Percentiles rank a stretch among this genome's conserved stretches.
These are phyloP conservation scores for Colletotrichum aenigma DNA, from an alignment of 2,329 filamentous ascomycete genomes.

Conservation along the genomic window DNA sequence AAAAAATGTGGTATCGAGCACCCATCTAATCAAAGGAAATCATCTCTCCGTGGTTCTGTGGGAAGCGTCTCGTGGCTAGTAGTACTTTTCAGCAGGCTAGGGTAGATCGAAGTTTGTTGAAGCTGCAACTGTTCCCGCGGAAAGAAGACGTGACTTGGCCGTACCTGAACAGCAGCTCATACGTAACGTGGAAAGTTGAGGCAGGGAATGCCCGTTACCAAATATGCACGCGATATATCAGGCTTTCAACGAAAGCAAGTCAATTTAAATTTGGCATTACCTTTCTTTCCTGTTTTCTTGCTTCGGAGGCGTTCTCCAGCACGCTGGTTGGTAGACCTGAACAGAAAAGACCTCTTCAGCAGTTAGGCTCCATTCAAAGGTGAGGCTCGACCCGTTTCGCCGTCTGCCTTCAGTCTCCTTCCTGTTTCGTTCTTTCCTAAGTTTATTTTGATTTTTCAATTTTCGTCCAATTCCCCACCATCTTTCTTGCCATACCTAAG, in stretches of 20 bases:
- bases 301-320: no score
- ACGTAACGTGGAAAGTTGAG: neutral
- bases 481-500: neutral
- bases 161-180: no score
- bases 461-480: neutral
- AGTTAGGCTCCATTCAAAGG: no score
- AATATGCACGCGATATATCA: rapidly evolving
- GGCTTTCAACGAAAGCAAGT: neutral
- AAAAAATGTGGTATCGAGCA: no score
- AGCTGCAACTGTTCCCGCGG: neutral
- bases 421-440: neutral
- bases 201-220: neutral
- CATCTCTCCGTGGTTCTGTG: no score
- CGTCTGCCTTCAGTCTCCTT: neutral
- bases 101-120: neutral
- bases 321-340: no score
- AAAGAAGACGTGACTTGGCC: no score
- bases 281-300: no score
- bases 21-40: no score
- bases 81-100: rapidly evolving
- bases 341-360: no score
- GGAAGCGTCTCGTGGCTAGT: neutral
- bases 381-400: neutral
- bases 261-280: neutral
- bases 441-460: no score